Evolutionary conservation across 2,329 filamentous ascomycete species (phyloP).

Genomic region (Blastomyces parvus): DNA sequence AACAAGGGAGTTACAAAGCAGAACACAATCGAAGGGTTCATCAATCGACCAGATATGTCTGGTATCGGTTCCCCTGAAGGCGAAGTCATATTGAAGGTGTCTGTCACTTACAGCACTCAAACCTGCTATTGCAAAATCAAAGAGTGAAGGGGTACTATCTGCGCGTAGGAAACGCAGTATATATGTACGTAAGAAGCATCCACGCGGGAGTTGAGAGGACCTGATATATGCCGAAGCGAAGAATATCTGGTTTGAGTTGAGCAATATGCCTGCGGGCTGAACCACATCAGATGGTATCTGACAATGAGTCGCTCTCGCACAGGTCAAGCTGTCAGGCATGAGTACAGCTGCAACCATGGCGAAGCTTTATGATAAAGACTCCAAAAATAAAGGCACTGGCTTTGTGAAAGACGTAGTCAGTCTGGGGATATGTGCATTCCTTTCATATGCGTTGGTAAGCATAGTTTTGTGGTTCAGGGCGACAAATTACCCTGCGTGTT

Average conservation of each 20-base stretch:
- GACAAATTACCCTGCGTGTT: not conserved
- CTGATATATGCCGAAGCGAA: not conserved
- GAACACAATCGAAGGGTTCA: conserved; percentile 1
- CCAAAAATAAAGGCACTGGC: not conserved
- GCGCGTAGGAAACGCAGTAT: not conserved
- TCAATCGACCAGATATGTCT: conserved; percentile 1
- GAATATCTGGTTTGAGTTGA: not conserved
- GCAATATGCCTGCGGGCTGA: not conserved
- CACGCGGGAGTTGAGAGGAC: not conserved
- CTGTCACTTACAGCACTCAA: not conserved
- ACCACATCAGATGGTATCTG: not conserved
- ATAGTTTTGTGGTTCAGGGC: not conserved
- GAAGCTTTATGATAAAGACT: not conserved
- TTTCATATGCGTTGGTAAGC: not conserved
- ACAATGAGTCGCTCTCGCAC: not conserved
- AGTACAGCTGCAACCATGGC: not conserved
- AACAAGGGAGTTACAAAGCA: not conserved
- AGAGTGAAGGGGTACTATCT: not conserved
- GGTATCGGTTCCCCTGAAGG: not conserved
- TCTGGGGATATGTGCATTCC: not conserved
- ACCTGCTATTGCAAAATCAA: not conserved
- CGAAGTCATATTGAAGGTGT: not conserved
- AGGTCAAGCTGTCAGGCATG: not conserved
- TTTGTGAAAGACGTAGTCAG: not conserved
- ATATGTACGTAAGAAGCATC: not conserved